Evolutionary conservation across 768 basidiomycete species (phyloP).

Genomic region (Leccinellum rugosiceps): DNA sequence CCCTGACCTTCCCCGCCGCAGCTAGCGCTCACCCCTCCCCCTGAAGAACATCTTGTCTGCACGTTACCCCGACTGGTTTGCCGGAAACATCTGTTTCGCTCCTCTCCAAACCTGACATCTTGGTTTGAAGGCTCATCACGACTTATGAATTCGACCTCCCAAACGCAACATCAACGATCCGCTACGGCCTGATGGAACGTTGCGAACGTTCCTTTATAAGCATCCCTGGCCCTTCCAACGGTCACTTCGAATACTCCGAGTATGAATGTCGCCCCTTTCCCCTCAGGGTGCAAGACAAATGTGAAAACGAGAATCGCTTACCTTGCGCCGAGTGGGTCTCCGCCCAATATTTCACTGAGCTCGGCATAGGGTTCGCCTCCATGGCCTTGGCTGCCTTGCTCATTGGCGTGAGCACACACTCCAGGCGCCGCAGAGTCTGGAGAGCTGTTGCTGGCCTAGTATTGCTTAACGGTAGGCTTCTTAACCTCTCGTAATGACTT

Average conservation of each 20-base stretch:
- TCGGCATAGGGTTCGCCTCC: slow-evolving; percentile 61
- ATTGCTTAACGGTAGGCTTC: slow-evolving; percentile 50
- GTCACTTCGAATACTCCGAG: slow-evolving; percentile 48
- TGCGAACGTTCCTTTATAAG: slow-evolving; percentile 53
- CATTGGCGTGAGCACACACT: slow-evolving; percentile 70
- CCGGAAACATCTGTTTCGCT: slow-evolving; percentile 19
- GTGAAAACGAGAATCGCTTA: slow-evolving; percentile 49
- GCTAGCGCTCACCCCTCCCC: not conserved
- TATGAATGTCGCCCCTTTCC: slow-evolving; percentile 69
- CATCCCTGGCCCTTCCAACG: slow-evolving; percentile 44
- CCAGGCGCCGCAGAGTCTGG: slow-evolving; percentile 74
- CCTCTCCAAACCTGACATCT: slow-evolving; percentile 20
- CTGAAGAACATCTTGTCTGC: slow-evolving; percentile 56
- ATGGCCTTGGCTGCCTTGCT: slow-evolving; percentile 56
- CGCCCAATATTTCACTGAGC: slow-evolving; percentile 62
- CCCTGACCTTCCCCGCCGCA: not conserved
- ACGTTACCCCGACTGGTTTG: slow-evolving; percentile 63
- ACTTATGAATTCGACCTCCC: slow-evolving; percentile 39
- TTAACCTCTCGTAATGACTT: not conserved
- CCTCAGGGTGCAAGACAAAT: slow-evolving; percentile 42
- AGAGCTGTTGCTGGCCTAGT: slow-evolving; percentile 65
- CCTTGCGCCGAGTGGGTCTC: slow-evolving; percentile 72
- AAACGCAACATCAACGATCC: slow-evolving; percentile 44
- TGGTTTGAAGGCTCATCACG: slow-evolving; percentile 40
- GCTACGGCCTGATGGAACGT: slow-evolving; percentile 56